A percentile compares a stretch with the other conserved stretches of the same genome.
These are phyloP conservation scores for Cubamyces lactineus DNA, from an alignment of 768 basidiomycete genomes.

Conservation along the genomic window DNA sequence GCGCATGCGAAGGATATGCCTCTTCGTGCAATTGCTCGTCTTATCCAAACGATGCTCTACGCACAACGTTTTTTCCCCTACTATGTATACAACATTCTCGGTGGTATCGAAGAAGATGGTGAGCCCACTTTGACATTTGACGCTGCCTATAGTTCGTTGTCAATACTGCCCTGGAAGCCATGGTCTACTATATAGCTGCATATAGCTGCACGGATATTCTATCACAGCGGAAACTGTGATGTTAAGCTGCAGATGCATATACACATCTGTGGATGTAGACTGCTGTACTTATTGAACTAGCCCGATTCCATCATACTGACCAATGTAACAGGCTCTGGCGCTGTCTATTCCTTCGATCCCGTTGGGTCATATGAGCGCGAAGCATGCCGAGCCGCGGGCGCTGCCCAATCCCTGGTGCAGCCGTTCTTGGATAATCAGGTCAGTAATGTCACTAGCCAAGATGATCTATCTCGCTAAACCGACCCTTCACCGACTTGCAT, in stretches of 20 bases:
- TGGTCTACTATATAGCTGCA: too few relatives aligned
- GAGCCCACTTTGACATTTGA: conserved; percentile 36
- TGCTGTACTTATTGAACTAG: too few relatives aligned
- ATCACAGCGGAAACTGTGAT: too few relatives aligned
- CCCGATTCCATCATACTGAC: conserved; percentile 23
- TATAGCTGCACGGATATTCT: too few relatives aligned
- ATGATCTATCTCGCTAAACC: conserved; percentile 30
- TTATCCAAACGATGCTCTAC: conserved; percentile 99
- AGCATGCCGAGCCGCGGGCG: conserved; percentile 93
- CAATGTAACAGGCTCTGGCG: conserved; percentile 72
- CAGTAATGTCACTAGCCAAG: conserved; percentile 37
- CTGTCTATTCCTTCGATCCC: conserved; percentile 99
- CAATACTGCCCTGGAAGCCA: too few relatives aligned
- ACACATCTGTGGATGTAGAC: too few relatives aligned
- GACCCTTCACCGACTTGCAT: conserved; percentile 53
- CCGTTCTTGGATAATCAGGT: conserved; percentile 99
- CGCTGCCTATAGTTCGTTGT: not conserved
- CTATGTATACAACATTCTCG: conserved; percentile 96
- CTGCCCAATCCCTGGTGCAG: conserved; percentile 92
- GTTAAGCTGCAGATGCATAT: too few relatives aligned
- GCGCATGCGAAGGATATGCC: conserved; percentile 98
- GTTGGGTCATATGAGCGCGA: conserved; percentile 98
- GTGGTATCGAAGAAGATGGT: conserved; percentile 97
- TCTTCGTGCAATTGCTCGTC: conserved; percentile 93
- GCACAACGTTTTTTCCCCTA: conserved; percentile 96